Evolutionary conservation across 345 rosid genomes (phyloP), one percentile per base, ranked within the genome.

Genomic region (Salix arbutifolia): DNA sequence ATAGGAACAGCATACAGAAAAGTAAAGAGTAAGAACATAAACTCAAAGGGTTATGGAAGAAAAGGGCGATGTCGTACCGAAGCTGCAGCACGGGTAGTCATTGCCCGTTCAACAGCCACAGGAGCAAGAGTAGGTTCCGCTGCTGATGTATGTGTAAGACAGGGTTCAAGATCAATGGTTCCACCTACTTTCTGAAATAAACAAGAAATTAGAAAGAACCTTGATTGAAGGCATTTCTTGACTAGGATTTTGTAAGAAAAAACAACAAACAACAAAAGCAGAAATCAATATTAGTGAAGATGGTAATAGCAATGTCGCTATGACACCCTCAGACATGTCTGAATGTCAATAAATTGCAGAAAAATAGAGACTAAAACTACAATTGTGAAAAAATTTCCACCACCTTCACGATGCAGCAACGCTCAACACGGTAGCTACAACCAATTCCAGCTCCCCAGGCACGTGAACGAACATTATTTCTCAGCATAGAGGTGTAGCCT

Each of bases 391-490:
- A 76, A 58, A 26, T n/a, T 74, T 74, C 73, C 50, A 61, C 74
- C 74, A 96, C 99, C 99, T 96, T 96, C 81, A 96, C 86, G 82
- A 96, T 92, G 91, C 92, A 96, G 91, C 99, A 96, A 72, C 90
- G 87, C 83, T 96, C 97, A 77, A 96, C 92, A 77, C 88, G 90
- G 85, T 91, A 96, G 78, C 99, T 96, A 85, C 98, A 96, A 71
- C 95, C 95, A 69, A 94, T 96, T 82, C 97, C 99, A 77, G 97
- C 97, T 81, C 99, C 99, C 99, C 99, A 96, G 17, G 99, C 97
- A 80, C 99, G 96, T 79, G 99, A 96, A 25, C 98, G 97, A 67
- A 96, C 97, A 85, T 94, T 94, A 87, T 96, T 96, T 83, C 99
- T 90, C 80, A 94, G 90, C 86, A 90, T 92, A 58, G 99, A 92